These are phyloP conservation scores for Fusarium concolor DNA, from an alignment of 2,329 filamentous ascomycete genomes.

Conservation along the genomic window DNA sequence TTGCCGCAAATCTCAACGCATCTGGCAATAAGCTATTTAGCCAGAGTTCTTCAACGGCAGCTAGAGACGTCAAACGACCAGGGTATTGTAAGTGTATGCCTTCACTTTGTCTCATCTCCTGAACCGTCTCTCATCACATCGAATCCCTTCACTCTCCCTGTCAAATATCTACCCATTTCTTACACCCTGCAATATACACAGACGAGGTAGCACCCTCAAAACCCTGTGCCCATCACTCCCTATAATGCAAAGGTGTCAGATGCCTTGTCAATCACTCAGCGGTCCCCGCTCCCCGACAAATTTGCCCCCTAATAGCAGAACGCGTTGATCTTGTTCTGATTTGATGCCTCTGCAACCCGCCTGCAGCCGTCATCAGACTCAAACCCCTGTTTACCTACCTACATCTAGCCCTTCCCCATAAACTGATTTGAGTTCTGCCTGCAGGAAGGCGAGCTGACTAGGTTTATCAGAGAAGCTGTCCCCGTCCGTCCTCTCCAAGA, in stretches of 20 bases:
- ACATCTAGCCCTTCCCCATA: slow-evolving; percentile 43
- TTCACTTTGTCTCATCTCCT: slow-evolving; percentile 12
- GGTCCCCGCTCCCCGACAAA: slow-evolving; percentile 35
- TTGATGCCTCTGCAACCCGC: slow-evolving; percentile 34
- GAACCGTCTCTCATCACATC: slow-evolving; percentile 3
- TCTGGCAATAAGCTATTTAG: slow-evolving; percentile 35
- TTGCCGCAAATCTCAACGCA: slow-evolving; percentile 22
- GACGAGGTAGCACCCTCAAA: slow-evolving; percentile 1
- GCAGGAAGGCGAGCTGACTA: slow-evolving; percentile 43
- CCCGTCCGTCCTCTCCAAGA: slow-evolving; percentile 32
- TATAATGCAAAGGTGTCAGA: slow-evolving; percentile 33
- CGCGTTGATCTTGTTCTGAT: slow-evolving; percentile 42
- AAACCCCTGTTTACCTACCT: slow-evolving; percentile 36
- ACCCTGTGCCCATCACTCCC: slow-evolving; percentile 28
- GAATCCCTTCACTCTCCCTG: slow-evolving; percentile 16
- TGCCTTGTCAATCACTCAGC: slow-evolving; percentile 33
- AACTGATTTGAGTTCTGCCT: slow-evolving; percentile 40
- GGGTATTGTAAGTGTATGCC: slow-evolving; percentile 32
- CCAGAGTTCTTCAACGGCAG: slow-evolving; percentile 29
- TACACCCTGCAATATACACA: slow-evolving; percentile 18
- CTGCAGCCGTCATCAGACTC: slow-evolving; percentile 39
- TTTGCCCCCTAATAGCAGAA: slow-evolving; percentile 30
- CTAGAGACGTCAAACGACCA: slow-evolving; percentile 29
- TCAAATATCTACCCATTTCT: slow-evolving; percentile 14
- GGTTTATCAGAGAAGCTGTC: slow-evolving; percentile 40